Base-by-base conservation (phyloP, 495 filamentous ascomycete genomes). In the Lindgomyces ingoldianus region DNA sequence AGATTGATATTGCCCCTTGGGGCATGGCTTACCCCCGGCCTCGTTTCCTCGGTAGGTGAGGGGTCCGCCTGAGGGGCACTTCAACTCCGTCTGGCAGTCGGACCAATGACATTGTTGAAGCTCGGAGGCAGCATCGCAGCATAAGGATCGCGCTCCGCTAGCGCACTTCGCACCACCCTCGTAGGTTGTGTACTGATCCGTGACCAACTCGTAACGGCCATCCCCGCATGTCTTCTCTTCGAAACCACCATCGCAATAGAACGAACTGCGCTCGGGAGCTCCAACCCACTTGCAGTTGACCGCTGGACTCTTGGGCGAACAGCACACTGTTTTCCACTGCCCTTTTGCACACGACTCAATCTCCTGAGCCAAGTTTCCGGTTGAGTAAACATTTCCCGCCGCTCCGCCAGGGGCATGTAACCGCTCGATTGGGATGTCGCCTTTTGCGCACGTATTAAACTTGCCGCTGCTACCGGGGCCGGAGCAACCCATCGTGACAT, bases 31-130 rank as follows among this genome's bases (percentile, higher is more conserved):
- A 4, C 49, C 49, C 24, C 49, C 49, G 4, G 8, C 25, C 29
- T 53, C 11, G 19, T 53, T 29, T 24, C 49, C 49, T 25, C 49
- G 49, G 12, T 30, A 29, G 4, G 49, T 53, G 49, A 53, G 18
- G 4, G 6, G 12, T 4, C 25, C 11, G 49, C 19, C 25, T 53
- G n/a, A n/a, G n/a, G n/a, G n/a, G n/a, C n/a, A n/a, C n/a, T n/a
- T n/a, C n/a, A n/a, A n/a, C n/a, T n/a, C n/a, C n/a, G n/a, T n/a
- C n/a, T n/a, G n/a, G n/a, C n/a, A n/a, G n/a, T n/a, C n/a, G n/a
- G n/a, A n/a, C n/a, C n/a, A n/a, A n/a, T n/a, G n/a, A n/a, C n/a
- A n/a, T n/a, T n/a, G n/a, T n/a, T n/a, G n/a, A n/a, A n/a, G n/a
- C n/a, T n/a, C n/a, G n/a, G n/a, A n/a, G n/a, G n/a, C n/a, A n/a